Percentiles rank a stretch among this genome's conserved stretches.
These are phyloP conservation scores for Nemania sp. DNA, from an alignment of 2,329 filamentous ascomycete species.

Conservation along the genomic window DNA sequence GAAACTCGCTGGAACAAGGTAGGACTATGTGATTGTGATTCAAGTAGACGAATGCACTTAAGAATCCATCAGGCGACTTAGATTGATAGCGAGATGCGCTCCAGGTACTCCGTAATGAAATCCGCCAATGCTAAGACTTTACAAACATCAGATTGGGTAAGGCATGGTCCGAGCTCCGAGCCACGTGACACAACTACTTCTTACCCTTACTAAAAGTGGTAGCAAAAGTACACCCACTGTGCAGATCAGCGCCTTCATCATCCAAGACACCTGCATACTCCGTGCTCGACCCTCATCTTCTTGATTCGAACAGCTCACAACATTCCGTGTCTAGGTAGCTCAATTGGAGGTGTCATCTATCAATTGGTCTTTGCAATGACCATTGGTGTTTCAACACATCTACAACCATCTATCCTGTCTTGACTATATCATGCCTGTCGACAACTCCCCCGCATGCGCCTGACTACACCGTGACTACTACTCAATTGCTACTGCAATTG, in stretches of 20 bases:
- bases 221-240: no score
- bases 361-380: background rate
- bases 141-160: conserved; percentile 17
- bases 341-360: background rate
- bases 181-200: conserved; percentile 18
- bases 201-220: no score
- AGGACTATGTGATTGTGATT: conserved; percentile 1
- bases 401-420: background rate
- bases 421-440: background rate
- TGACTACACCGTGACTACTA: conserved; percentile 9
- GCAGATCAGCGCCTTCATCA: background rate
- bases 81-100: conserved; percentile 7
- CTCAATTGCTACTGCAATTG: no score
- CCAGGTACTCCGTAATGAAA: background rate
- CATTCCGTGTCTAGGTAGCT: conserved; percentile 1
- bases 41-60: conserved; percentile 11
- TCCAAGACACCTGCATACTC: no score
- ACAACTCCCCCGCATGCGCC: conserved; percentile 1
- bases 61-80: background rate
- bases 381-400: background rate
- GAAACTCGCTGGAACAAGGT: background rate
- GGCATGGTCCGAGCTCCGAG: conserved; percentile 8
- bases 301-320: background rate
- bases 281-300: background rate
- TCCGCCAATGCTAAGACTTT: conserved; percentile 21